Conservation (phyloP, 1,284 basidiomycete genomes). For the Fomitopsis pinicola region DNA sequence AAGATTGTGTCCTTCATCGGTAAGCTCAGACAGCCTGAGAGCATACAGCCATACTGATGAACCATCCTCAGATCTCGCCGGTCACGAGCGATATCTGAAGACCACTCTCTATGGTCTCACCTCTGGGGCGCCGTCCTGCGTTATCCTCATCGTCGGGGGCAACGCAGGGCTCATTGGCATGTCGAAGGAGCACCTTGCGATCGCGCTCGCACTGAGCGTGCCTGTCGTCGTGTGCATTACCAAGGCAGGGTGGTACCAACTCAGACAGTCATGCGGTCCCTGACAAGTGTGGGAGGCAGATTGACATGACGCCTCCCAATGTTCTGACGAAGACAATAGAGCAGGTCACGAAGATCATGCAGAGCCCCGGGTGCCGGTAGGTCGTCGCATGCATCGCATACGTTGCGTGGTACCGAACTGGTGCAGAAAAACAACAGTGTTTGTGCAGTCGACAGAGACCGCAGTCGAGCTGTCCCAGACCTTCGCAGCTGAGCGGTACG, state of each 20-base stretch:
- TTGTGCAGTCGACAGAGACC: conserved; percentile 70
- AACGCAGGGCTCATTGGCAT: conserved; percentile 97
- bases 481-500: conserved; percentile 67
- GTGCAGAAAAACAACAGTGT: conserved; percentile 69
- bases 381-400: conserved; percentile 14
- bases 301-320: conserved; percentile 96
- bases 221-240: conserved; percentile 94
- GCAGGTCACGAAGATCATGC: conserved; percentile 91
- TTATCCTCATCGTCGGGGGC: conserved; percentile 93
- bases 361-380: conserved; percentile 88
- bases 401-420: background rate
- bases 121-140: conserved; percentile 92
- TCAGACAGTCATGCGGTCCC: background rate
- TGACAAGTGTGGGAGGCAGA: conserved; percentile 40
- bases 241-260: conserved; percentile 51
- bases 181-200: conserved; percentile 96
- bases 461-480: conserved; percentile 75
- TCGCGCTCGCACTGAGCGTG: conserved; percentile 89
- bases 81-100: conserved; percentile 87
- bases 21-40: conserved; percentile 22
- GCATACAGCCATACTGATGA: background rate
- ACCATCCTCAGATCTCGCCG: conserved; percentile 67
- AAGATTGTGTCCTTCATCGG: conserved; percentile 96
- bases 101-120: conserved; percentile 96
- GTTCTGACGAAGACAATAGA: conserved; percentile 88